Evolutionary conservation across 768 basidiomycete genomes (phyloP).

Genomic region (Podaxis carcinomalis): DNA sequence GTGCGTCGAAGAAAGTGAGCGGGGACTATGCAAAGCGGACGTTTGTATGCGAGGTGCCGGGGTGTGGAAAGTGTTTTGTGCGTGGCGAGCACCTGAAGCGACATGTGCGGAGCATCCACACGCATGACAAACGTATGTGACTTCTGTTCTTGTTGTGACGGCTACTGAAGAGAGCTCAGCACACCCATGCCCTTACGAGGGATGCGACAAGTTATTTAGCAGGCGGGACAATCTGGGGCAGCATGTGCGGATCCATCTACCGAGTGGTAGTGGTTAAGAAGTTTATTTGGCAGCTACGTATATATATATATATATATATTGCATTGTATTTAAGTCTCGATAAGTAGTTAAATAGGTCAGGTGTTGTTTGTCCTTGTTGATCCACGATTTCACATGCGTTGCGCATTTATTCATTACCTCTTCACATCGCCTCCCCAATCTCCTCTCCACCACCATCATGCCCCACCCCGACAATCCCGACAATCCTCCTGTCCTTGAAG

Average conservation of each 20-base stretch:
- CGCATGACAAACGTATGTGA: constrained; percentile 75
- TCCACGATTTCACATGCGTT: constrained; percentile 7
- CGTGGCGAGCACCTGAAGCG: constrained; percentile 80
- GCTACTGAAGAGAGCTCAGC: constrained; percentile 27
- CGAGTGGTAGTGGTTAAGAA: constrained; percentile 3
- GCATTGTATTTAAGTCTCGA: background rate
- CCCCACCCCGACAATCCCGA: constrained; percentile 16
- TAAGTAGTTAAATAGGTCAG: background rate
- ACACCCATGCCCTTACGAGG: constrained; percentile 55
- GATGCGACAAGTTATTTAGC: constrained; percentile 69
- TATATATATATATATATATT: no score
- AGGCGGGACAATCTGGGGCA: constrained; percentile 75
- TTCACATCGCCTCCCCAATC: constrained; percentile 14
- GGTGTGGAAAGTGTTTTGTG: constrained; percentile 77
- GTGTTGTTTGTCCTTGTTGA: constrained; percentile 12
- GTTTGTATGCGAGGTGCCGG: constrained; percentile 64
- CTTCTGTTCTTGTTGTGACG: background rate
- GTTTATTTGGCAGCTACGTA: background rate
- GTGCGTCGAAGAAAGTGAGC: constrained; percentile 12
- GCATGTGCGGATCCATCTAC: constrained; percentile 62
- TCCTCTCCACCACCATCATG: constrained; percentile 15
- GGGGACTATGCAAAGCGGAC: constrained; percentile 32
- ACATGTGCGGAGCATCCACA: constrained; percentile 78
- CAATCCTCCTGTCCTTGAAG: constrained; percentile 3
- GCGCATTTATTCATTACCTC: background rate